Percentiles rank a stretch among this genome's conserved stretches.
These are phyloP conservation scores for Lachnellula hyalina DNA, from an alignment of 2,329 filamentous ascomycete species.

Conservation along the genomic window DNA sequence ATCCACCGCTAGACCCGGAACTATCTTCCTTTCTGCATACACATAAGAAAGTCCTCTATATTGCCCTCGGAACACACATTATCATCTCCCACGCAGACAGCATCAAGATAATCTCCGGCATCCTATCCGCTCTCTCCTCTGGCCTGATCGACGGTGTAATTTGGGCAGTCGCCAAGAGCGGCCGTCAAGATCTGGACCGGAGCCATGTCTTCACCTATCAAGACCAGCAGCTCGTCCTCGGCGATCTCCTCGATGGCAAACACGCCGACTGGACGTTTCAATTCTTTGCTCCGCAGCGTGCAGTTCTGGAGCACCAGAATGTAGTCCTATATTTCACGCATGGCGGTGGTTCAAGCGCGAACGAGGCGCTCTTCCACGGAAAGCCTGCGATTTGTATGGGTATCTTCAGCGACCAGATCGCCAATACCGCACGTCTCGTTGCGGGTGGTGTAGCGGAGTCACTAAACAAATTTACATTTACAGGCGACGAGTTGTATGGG, in stretches of 20 bases:
- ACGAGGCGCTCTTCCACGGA: constrained; percentile 2
- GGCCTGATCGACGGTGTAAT: constrained; percentile 37
- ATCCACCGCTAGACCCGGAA: constrained; percentile 27
- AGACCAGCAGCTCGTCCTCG: not conserved
- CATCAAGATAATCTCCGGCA: constrained; percentile 30
- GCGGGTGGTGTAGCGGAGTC: not conserved
- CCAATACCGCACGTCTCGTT: not conserved
- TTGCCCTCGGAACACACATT: constrained; percentile 40
- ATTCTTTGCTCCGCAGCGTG: not conserved
- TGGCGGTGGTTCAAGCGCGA: constrained; percentile 1
- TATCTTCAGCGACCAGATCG: constrained; percentile 1
- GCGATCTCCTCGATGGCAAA: not conserved
- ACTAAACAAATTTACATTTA: constrained; percentile 46
- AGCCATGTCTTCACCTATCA: not conserved
- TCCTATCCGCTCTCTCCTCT: constrained; percentile 25
- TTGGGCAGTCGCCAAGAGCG: constrained; percentile 31
- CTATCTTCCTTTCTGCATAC: constrained; percentile 30
- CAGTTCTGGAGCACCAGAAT: not conserved
- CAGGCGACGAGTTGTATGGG: constrained; percentile 57
- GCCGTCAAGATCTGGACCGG: not conserved
- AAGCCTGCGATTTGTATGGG: not conserved
- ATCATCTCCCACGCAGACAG: constrained; percentile 30
- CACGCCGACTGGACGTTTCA: not conserved
- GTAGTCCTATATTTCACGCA: constrained; percentile 1
- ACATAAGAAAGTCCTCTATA: constrained; percentile 34